Base-by-base conservation (phyloP, 352 stramenopile species). In the Globisporangium okanoganense region DNA sequence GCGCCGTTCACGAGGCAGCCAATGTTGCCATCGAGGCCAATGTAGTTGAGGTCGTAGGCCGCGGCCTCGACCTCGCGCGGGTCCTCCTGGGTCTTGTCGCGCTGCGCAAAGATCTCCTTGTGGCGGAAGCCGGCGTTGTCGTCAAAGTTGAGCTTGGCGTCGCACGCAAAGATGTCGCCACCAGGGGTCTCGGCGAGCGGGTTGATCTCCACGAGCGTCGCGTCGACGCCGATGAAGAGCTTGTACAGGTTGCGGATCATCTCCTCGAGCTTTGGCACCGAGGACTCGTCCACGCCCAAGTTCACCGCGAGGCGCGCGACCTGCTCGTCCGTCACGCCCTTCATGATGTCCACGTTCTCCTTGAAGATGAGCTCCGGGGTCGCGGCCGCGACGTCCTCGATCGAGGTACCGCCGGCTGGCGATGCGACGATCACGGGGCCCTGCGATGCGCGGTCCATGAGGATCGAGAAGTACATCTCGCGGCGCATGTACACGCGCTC, bases 91-190 rank as follows among this genome's bases (percentile, higher is more conserved):
- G 69, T 90, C 77, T 88, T 95, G 78, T 97, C 89, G 56, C 89
- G 85, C 75, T 91, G 70, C 44, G 69, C 84, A 61, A 95, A 96
- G 74, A 98, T 97, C 24, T 97, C 88, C 76, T 96, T 90, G 79
- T 99, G 97, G 65, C 97, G 88, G 80, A 98, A 99, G 33, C 87
- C 88, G 3, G 97, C 97, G 79, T 99, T 99, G 75, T 98, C 95
- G 79, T 99, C 97, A 72, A 99, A 99, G 75, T 98, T 98, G 36
- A 99, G 82, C 88, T 99, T 99, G 65, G 96, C 97, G 76, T 99
- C 97, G 60, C 91, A 97, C 52, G 95, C 96, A 47, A 98, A 90
- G 64, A 99, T 93, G 61, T 97, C 72, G 43, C 96, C 96, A 20
- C 98, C 88, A 10, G 83, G 78, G 14, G 96, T 99, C 82, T 99